Base-by-base conservation (phyloP, 352 stramenopile genomes). In the Pythium apleroticum region DNA sequence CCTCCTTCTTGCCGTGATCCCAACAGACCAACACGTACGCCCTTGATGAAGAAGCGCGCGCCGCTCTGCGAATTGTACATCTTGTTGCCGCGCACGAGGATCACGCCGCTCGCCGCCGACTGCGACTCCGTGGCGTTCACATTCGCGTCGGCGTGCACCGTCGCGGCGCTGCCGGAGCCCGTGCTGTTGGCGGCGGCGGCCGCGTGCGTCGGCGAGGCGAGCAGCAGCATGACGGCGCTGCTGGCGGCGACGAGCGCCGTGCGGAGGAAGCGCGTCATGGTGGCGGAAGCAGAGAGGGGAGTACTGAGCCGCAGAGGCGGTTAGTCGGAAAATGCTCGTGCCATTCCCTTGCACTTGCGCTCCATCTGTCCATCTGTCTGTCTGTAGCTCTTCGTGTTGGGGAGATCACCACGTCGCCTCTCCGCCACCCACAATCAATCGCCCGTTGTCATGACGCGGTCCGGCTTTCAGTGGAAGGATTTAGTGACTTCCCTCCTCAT, bases 11-110 rank as follows among this genome's bases (percentile, higher is more conserved):
- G 86, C 94, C 80, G 93, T 73, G 81, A 89, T 63, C 10, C 33
- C 12, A 19, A n/a, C 17, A 48, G 0, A 1, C 7, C 8, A n/a
- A 19, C 22, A 81, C 84, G 74, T 72, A 94, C 84, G 52, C 87
- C 87, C 68, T 93, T 91, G 62, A 94, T 90, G 72, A 95, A 87
- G 69, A 96, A 96, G 50, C 88, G 88, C 59, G 91, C 81, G 64
- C 81, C 81, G 20, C 84, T 84, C 27, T 90, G 89, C 46, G 73
- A 66, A 63, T 95, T 92, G 77, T 87, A 96, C 57, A 96, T 74
- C 66, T 96, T 93, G 82, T 93, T 93, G 54, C 88, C 88, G 57
- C 86, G 86, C 61, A 96, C 88, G 50, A 95, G 45, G 49, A 96
- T 76, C 43, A 88, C 79, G 55, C 83, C 79, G 55, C 60, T 48